Evolutionary conservation across 1,284 basidiomycete genomes (phyloP).

Genomic region (Ustilago cynodontis): DNA sequence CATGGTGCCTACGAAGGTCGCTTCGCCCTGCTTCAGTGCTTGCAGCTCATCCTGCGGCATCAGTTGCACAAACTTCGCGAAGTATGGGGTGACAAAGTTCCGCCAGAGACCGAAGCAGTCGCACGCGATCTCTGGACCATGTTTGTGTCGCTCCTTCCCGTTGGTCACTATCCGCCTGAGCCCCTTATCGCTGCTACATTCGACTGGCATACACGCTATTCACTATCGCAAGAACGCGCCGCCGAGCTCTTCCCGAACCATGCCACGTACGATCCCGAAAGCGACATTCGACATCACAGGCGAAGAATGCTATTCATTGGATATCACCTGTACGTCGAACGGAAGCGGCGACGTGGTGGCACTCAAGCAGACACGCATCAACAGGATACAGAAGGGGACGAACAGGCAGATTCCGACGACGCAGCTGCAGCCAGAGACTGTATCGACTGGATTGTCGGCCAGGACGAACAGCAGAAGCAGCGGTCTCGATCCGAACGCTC

Average conservation of each 20-base stretch:
- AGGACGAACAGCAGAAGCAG: slow-evolving; percentile 15
- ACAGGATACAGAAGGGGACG: slow-evolving; percentile 13
- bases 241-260: slow-evolving; percentile 41
- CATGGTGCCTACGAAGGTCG: slow-evolving; percentile 42
- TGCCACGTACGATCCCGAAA: slow-evolving; percentile 35
- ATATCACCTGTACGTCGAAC: slow-evolving; percentile 26
- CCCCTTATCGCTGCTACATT: slow-evolving; percentile 52
- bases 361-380: neutral
- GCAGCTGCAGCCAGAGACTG: slow-evolving; percentile 31
- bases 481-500: slow-evolving; percentile 20
- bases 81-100: slow-evolving; percentile 45
- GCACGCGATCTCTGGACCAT: slow-evolving; percentile 64
- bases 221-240: slow-evolving; percentile 33
- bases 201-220: slow-evolving; percentile 50
- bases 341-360: slow-evolving; percentile 1
- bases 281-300: slow-evolving; percentile 39
- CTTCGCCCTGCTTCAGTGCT: slow-evolving; percentile 52
- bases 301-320: slow-evolving; percentile 39
- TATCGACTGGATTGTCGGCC: slow-evolving; percentile 45
- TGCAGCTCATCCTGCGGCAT: slow-evolving; percentile 58
- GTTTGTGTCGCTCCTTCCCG: slow-evolving; percentile 46
- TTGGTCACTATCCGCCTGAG: slow-evolving; percentile 46
- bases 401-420: slow-evolving; percentile 26
- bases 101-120: slow-evolving; percentile 51
- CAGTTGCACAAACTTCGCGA: slow-evolving; percentile 52